phyloP scores from a whole-genome alignment of 495 filamentous ascomycete genomes.

The Penicillium herquei region DNA sequence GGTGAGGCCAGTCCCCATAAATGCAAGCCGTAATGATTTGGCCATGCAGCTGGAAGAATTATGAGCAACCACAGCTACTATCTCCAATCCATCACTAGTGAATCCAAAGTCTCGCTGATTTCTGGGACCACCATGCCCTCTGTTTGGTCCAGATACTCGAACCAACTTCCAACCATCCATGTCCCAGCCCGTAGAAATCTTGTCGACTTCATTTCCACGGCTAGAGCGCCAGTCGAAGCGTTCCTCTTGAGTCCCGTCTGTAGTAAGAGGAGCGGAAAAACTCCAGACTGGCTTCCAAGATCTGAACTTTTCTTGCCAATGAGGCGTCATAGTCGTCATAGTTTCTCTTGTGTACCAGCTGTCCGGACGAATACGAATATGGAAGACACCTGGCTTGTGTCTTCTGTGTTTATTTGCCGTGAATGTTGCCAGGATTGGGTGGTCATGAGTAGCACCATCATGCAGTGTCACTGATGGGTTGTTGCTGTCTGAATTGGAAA shows the following conservation, averaged over 20 bases:
- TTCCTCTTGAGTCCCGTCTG: not conserved
- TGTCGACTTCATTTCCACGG: not conserved
- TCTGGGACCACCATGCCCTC: slow-evolving; percentile 5
- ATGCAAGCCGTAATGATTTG: slow-evolving; percentile 13
- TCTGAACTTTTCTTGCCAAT: not conserved
- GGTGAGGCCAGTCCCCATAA: slow-evolving; percentile 11
- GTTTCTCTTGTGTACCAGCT: not conserved
- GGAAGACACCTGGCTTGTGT: not conserved
- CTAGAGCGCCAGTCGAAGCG: not conserved
- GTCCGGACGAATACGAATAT: not conserved
- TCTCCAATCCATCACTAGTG: slow-evolving; percentile 16
- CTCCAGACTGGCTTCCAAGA: not conserved
- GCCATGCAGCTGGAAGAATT: slow-evolving; percentile 17
- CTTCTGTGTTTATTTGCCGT: not conserved
- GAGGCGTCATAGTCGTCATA: not conserved
- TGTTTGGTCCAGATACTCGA: not conserved
- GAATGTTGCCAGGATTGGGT: not conserved
- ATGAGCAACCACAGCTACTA: slow-evolving; percentile 20
- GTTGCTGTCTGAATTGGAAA: not conserved
- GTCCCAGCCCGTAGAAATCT: not conserved
- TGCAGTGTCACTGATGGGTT: not conserved
- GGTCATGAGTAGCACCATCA: not conserved
- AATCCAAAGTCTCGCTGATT: slow-evolving; percentile 8
- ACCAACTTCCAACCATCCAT: not conserved
- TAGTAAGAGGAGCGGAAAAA: not conserved